Evolutionary conservation across 2,329 filamentous ascomycete species (phyloP), one percentile per base, ranked within the genome.

Genomic region (Aschersonia sp.): DNA sequence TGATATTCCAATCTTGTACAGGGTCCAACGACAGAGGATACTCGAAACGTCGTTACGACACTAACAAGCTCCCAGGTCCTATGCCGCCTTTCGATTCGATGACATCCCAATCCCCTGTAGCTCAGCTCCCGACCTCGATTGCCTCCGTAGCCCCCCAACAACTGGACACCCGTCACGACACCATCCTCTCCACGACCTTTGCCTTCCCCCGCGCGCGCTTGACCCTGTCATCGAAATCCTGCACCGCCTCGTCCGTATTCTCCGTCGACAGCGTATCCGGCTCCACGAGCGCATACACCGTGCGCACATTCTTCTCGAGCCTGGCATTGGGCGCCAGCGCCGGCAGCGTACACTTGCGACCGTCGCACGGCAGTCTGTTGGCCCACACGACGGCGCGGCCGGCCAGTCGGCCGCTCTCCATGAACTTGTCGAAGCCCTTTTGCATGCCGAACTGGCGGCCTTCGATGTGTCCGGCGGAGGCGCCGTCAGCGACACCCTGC

Each of bases 401-500:
- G 56, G 91, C 83, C 32, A 97, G 66, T 50, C 75, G 74, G 2
- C 91, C 91, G 62, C 88, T 77, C 52, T 88, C 82, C 42, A 85
- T 61, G 59, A 94, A 96, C 66, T 95, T 97, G 57, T 95, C 87
- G 57, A 92, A 97, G 0, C 89, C 91, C 54, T 89, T 92, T 61
- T 94, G 85, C 42, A 97, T 78, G 1, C 91, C 92, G 60, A 97
- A 88, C 28, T 88, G 78, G 46, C 89, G 85, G 51, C 92, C 92
- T 72, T 98, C 92, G 53, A 87, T 80, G 50, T 82, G 81, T 40
- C 92, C 92, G 32, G 86, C 83, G 50, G 75, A 74, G 41, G 78
- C 71, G 51, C 92, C 92, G 65, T 95, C 91, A 41, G 73, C 68
- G 45, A 79, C 64, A 43, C 92, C 92, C 48, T 87, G 75, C 5